A percentile compares a stretch with the other conserved stretches of the same genome.
Conservation (phyloP, 257 asterid genomes). For the Penstemon davidsonii region DNA sequence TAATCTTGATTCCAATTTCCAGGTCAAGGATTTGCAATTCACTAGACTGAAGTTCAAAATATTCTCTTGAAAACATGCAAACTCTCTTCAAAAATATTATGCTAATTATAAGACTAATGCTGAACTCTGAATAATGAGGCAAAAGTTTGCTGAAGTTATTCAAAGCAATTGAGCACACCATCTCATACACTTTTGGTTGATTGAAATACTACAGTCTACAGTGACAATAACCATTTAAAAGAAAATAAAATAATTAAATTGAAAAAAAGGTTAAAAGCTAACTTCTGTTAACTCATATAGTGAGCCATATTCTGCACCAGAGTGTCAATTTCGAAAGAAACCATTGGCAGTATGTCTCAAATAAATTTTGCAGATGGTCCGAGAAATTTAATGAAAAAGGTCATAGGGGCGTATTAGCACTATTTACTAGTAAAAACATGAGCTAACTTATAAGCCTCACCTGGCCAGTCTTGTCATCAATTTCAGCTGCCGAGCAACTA, state of each 20-base stretch:
- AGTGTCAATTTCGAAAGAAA: background rate
- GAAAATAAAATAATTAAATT: background rate
- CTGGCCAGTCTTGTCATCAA: constrained; percentile 47
- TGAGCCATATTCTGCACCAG: background rate
- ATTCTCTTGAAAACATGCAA: too few relatives aligned
- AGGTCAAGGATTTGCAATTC: too few relatives aligned
- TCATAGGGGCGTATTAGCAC: background rate
- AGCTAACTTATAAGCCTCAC: constrained; percentile 34
- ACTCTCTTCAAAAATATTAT: too few relatives aligned
- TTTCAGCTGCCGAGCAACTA: constrained; percentile 28
- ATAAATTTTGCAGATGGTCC: too few relatives aligned
- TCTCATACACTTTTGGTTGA: too few relatives aligned
- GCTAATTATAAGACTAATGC: too few relatives aligned
- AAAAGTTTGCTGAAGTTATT: too few relatives aligned
- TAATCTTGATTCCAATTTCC: too few relatives aligned
- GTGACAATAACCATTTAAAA: background rate
- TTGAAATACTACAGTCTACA: background rate
- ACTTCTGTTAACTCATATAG: background rate
- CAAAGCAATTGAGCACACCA: too few relatives aligned
- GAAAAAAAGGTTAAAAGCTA: constrained; percentile 5
- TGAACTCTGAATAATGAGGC: too few relatives aligned
- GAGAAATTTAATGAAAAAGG: background rate
- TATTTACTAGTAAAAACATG: background rate
- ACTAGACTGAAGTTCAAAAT: too few relatives aligned
- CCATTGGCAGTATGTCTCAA: background rate